Percentiles rank a stretch among this genome's conserved stretches.
Evolutionary conservation across 257 asterid genomes (phyloP).

Genomic region (Nicotiana otophora): DNA sequence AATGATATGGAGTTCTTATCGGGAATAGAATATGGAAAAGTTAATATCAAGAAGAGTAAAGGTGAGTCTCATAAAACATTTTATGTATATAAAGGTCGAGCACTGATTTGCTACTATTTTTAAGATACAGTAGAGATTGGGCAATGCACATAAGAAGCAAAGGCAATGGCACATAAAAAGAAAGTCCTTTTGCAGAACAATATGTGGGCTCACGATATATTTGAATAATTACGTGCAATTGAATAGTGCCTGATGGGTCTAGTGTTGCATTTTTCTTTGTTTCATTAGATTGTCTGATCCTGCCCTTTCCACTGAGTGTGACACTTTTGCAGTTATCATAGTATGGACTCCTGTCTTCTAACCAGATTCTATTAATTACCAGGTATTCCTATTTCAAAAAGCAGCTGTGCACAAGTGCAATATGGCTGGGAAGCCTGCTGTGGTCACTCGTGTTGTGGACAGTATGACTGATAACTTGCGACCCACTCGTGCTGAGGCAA

Average conservation of each 20-base stretch:
- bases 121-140: background rate
- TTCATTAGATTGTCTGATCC: background rate
- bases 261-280: background rate
- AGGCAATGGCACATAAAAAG: background rate
- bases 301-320: background rate
- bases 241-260: background rate
- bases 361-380: conserved; percentile 15
- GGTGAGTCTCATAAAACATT: background rate
- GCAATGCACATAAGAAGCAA: background rate
- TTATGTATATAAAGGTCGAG: background rate
- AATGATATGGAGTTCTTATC: background rate
- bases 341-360: background rate
- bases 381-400: conserved; percentile 90
- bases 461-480: conserved; percentile 89
- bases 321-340: background rate
- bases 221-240: background rate
- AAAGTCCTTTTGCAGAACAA: background rate
- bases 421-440: conserved; percentile 95
- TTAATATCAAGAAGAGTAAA: background rate
- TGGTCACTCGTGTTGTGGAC: conserved; percentile 93
- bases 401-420: conserved; percentile 86
- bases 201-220: background rate
- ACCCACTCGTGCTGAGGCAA: conserved; percentile 98
- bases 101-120: background rate
- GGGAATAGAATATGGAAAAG: background rate